phyloP scores from a whole-genome alignment of 441 rosid species.

The Sinapis alba region DNA sequence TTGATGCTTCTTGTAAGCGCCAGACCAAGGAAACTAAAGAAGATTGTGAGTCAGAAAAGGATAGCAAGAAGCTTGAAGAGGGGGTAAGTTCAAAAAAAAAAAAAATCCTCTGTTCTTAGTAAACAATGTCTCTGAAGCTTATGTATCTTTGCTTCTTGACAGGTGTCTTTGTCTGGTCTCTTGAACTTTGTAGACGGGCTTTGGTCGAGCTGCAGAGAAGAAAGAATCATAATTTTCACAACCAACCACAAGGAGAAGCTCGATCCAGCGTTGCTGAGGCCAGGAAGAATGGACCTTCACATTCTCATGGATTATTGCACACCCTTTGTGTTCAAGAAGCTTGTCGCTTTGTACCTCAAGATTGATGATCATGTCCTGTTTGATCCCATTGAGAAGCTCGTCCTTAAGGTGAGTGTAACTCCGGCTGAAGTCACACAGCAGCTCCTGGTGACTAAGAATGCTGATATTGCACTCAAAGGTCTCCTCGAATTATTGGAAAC shows the following conservation, averaged over 20 bases:
- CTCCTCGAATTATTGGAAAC: conserved; percentile 16
- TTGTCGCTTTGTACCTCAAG: neutral
- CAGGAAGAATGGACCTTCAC: conserved; percentile 38
- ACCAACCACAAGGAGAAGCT: conserved; percentile 39
- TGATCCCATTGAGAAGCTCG: conserved; percentile 31
- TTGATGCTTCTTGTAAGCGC: neutral
- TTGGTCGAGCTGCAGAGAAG: conserved; percentile 43
- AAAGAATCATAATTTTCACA: conserved; percentile 39
- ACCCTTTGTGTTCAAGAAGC: neutral
- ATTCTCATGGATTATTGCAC: conserved; percentile 13
- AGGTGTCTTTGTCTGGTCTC: conserved; percentile 38
- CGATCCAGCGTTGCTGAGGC: conserved; percentile 37
- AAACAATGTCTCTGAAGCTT: neutral
- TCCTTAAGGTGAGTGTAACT: conserved; percentile 24
- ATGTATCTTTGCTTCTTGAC: neutral
- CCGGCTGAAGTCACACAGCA: conserved; percentile 40
- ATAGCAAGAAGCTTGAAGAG: conserved; percentile 14
- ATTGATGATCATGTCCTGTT: conserved; percentile 21
- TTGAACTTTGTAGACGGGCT: conserved; percentile 36
- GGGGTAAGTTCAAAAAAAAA: conserved; percentile 2
- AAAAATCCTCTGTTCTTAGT: neutral
- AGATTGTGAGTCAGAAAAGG: neutral
- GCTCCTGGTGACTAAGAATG: conserved; percentile 31
- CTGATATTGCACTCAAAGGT: conserved; percentile 28
- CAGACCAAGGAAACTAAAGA: neutral